A percentile compares a stretch with the other conserved stretches of the same genome.
Evolutionary conservation across 2,329 filamentous ascomycete genomes (phyloP).

Genomic region (Colletotrichum tofieldiae): DNA sequence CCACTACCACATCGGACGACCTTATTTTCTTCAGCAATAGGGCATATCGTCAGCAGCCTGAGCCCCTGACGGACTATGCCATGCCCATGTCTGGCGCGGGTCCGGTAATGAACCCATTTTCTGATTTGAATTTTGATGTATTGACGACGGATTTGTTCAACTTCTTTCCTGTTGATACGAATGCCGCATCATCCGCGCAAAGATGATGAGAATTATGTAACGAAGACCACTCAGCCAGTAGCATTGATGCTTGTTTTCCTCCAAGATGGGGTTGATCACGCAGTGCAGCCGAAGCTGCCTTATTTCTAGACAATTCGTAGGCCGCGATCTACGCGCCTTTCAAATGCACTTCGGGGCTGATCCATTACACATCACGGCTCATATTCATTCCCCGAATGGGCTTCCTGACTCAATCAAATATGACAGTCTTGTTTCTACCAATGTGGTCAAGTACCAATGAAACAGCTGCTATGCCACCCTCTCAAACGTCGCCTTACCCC

Average conservation of each 20-base stretch:
- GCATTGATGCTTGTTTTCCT: background rate
- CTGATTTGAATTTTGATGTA: slow-evolving; percentile 47
- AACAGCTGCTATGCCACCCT: background rate
- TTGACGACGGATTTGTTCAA: slow-evolving; percentile 50
- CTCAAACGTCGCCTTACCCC: background rate
- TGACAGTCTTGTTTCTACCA: background rate
- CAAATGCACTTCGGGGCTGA: no score
- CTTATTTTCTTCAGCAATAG: slow-evolving; percentile 47
- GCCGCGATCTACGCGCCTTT: no score
- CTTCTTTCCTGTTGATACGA: slow-evolving; percentile 45
- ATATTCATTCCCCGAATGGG: no score
- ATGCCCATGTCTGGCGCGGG: slow-evolving; percentile 23
- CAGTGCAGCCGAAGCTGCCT: background rate
- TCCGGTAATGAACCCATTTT: slow-evolving; percentile 12
- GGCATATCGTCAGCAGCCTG: slow-evolving; percentile 17
- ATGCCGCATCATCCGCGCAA: slow-evolving; percentile 2
- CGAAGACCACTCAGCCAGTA: background rate
- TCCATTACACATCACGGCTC: no score
- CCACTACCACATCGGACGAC: slow-evolving; percentile 34
- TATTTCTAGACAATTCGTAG: no score
- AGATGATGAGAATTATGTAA: background rate
- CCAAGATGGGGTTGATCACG: background rate
- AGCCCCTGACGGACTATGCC: slow-evolving; percentile 26
- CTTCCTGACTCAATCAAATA: background rate
- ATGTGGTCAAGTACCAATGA: background rate